Evolutionary conservation across 2,329 filamentous ascomycete species (phyloP).

Genomic region (Ascochyta koolunga): DNA sequence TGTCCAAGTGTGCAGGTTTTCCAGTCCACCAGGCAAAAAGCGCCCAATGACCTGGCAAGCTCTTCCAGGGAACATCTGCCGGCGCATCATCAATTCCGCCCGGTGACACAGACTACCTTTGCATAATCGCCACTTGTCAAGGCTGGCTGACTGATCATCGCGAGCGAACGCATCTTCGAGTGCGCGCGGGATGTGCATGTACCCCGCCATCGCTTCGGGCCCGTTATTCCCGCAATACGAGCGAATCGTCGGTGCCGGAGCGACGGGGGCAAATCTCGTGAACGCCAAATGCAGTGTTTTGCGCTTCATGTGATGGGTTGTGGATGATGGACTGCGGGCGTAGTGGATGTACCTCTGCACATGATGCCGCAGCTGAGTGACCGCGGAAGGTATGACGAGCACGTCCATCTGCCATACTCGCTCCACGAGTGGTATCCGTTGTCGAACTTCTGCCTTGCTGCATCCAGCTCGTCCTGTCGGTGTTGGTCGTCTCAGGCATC

Average conservation of each 20-base stretch:
- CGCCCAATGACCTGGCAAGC: background rate
- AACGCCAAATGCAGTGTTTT: background rate
- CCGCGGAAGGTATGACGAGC: conserved; percentile 2
- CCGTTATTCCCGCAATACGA: conserved; percentile 18
- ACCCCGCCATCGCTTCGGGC: conserved; percentile 7
- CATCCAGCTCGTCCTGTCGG: background rate
- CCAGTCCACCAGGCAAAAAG: conserved; percentile 2
- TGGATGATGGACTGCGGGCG: background rate
- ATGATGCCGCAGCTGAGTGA: background rate
- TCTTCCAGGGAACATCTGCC: conserved; percentile 3
- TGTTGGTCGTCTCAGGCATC: background rate
- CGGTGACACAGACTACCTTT: background rate
- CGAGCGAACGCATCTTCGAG: background rate
- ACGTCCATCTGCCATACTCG: background rate
- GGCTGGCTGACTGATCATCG: conserved; percentile 2
- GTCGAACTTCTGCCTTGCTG: background rate
- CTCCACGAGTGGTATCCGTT: background rate
- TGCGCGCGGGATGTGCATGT: background rate
- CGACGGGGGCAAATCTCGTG: conserved; percentile 12
- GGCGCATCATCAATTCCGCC: conserved; percentile 1
- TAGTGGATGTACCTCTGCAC: conserved; percentile 6
- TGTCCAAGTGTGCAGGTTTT: conserved; percentile 9
- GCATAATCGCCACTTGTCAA: background rate
- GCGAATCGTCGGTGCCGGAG: conserved; percentile 7
- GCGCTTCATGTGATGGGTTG: conserved; percentile 7